Evolutionary conservation across 805 yeast genomes (phyloP), one percentile per base, ranked within the genome.

Genomic region (Teunomyces gatunensis): DNA sequence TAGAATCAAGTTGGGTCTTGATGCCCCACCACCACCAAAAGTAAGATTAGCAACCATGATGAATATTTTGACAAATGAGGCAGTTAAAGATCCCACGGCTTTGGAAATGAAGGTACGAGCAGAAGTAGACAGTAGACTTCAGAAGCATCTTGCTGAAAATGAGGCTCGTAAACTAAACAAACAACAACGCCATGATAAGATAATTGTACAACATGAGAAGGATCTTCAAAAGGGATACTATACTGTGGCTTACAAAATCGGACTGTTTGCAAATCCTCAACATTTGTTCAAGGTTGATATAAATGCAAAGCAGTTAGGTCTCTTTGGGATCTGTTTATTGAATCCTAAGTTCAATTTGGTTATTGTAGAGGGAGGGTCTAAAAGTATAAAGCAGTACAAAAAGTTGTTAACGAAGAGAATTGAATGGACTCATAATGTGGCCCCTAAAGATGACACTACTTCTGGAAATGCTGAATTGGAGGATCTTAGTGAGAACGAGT

Each of bases 11-110:
- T 69, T 88, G 4, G 99, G 99, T 0, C 67, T 91, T 15, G 88
- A 85, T 41, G 86, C 96, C 0, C 85, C 96, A 4, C 96, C 97
- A 0, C 85, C 85, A 5, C 96, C 97, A 2, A 94, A 92, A 64
- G 86, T 94, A 21, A 88, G 86, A 57, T 71, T 89, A 39, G 80
- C 85, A 37, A 94, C 92, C 61, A 75, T 94, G 64, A 88, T 89
- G 90, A 85, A 78, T 56, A 96, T 89, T 0, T 70, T 87, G 42
- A 88, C 97, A 2, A 82, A 87, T 55, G 95, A 88, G 48, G 89
- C 94, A 5, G 85, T 91, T 42, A 74, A 79, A 49, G 96, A 94
- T 60, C 98, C 99, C 1, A 92, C 98, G 0, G 81, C 81, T 3
- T 84, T 90, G 54, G 99, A 92, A 59, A 72, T 74, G 63, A 65